Base-by-base conservation (phyloP, 2,329 filamentous ascomycete genomes). In the Ophiocordyceps camponoti-floridani region DNA sequence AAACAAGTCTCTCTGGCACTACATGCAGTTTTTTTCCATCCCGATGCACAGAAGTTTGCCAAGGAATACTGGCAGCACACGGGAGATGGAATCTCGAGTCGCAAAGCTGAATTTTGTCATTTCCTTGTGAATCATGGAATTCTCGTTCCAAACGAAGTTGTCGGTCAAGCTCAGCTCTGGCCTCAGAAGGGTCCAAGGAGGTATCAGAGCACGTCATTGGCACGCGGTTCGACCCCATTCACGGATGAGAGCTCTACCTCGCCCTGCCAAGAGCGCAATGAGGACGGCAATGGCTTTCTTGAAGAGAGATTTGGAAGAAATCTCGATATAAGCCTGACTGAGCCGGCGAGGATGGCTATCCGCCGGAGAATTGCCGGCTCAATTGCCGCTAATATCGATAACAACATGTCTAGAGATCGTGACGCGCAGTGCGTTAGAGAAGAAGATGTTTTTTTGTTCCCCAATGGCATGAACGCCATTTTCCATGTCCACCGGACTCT, bases 51-150 rank as follows among this genome's bases (percentile, higher is more conserved):
- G 53, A 64, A 75, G 4, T 62, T 83, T 47, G 84, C 86, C n/a
- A 96, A 95, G 61, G 76, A 87, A 54, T 95, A 94, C 56, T 98
- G 91, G 91, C 91, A 96, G 60, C 91, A 98, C 60, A 83, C 84
- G 1, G 91, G 91, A 18, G 88, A 94, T 49, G 91, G 91, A 14
- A 72, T 94, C 13, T 95, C 88, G 1, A 95, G 88, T 58, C 79
- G 91, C 43, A 77, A 87, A 38, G 88, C 86, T 31, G 89, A 95
- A 58, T 95, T 94, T 60, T 94, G 84, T 57, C 77, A 87, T 48
- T 69, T 73, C 40, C 71, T 89, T 2, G 75, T 93, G 50, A 72
- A 73, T 35, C 79, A 89, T 49, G 79, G 79, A 0, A 66, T 83
- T 40, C 66, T 77, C 16, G 56, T 64, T 8, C 59, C 57, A 2